Evolutionary conservation across 495 filamentous ascomycete genomes (phyloP).

Genomic region (Talaromyces adpressus): DNA sequence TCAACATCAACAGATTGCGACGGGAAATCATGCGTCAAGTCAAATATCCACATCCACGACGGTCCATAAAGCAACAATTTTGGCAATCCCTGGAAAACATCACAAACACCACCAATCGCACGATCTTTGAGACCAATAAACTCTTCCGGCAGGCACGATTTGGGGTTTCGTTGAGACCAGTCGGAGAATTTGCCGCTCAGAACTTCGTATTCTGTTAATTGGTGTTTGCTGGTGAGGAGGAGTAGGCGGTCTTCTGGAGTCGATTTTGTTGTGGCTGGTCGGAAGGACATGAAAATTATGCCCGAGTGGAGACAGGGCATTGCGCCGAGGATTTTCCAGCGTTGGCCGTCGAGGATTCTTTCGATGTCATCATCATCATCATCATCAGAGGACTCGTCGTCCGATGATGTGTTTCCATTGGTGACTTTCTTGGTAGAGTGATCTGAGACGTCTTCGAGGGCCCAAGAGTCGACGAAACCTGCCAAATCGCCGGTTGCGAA

Average conservation of each 20-base stretch:
- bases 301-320: conserved; percentile 71
- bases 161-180: conserved; percentile 82
- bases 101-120: conserved; percentile 81
- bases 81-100: conserved; percentile 47
- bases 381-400: conserved; percentile 47
- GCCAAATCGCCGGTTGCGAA: conserved; percentile 72
- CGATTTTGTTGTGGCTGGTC: conserved; percentile 36
- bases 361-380: conserved; percentile 31
- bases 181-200: conserved; percentile 64
- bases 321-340: conserved; percentile 67
- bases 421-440: conserved; percentile 19
- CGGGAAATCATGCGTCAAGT: conserved; percentile 66
- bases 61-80: conserved; percentile 82
- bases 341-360: conserved; percentile 35
- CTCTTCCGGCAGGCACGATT: conserved; percentile 60
- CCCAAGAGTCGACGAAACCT: conserved; percentile 83
- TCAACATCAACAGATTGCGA: conserved; percentile 9
- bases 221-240: conserved; percentile 65
- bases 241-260: conserved; percentile 58
- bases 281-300: conserved; percentile 69
- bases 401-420: conserved; percentile 28
- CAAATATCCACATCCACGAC: conserved; percentile 89
- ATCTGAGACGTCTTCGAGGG: conserved; percentile 52
- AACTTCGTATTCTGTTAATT: conserved; percentile 71
- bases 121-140: conserved; percentile 67